Conservation (phyloP, 495 filamentous ascomycete genomes). For the Pyrenopolyporus hunteri region DNA sequence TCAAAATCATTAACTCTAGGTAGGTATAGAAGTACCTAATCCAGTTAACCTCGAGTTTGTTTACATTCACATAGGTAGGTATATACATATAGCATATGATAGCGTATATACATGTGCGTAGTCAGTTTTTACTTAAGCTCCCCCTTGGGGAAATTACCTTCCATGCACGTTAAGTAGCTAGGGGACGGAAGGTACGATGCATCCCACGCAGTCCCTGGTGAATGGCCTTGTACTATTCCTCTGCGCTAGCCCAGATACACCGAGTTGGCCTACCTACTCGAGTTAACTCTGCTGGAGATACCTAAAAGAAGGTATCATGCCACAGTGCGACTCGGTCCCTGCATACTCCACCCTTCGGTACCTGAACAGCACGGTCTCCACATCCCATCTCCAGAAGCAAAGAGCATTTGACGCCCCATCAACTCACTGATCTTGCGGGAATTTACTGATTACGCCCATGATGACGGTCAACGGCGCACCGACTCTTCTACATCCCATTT, state of each 20-base stretch:
- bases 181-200: constrained; percentile 25
- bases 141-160: constrained; percentile 33
- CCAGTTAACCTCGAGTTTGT: constrained; percentile 6
- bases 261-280: no score
- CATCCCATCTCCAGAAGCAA: constrained; percentile 35
- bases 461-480: constrained; percentile 28
- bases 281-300: constrained; percentile 5
- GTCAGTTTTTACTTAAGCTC: constrained; percentile 9
- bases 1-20: background rate
- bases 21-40: background rate
- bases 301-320: background rate
- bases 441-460: constrained; percentile 37
- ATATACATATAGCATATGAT: no score
- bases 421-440: constrained; percentile 38
- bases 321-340: constrained; percentile 38
- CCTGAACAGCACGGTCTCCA: constrained; percentile 36
- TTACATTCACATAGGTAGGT: background rate
- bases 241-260: no score
- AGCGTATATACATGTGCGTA: background rate
- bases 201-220: constrained; percentile 23
- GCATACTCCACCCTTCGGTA: constrained; percentile 36
- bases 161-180: constrained; percentile 35
- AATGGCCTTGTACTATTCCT: constrained; percentile 20
- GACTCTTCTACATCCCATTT: constrained; percentile 22
- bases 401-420: constrained; percentile 25